These are phyloP conservation scores for Diaporthe humulicola DNA, from an alignment of 2,329 filamentous ascomycete species.

Conservation along the genomic window DNA sequence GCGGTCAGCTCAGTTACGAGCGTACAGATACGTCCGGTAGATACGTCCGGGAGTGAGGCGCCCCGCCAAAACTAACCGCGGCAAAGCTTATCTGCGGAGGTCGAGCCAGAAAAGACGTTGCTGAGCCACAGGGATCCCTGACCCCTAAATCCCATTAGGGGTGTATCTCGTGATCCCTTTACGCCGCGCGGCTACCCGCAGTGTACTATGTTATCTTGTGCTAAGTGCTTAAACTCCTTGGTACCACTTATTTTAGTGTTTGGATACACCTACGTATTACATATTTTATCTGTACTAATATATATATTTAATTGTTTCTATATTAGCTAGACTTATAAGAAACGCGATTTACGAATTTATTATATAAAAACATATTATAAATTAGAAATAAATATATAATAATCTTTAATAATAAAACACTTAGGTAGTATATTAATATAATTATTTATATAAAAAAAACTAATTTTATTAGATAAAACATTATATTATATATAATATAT, in stretches of 20 bases:
- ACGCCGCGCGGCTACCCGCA: background rate
- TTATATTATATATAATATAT: background rate
- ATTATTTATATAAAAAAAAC: background rate
- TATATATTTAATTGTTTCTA: no score
- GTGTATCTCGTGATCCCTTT: background rate
- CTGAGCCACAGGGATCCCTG: background rate
- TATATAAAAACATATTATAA: no score
- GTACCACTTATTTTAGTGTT: background rate
- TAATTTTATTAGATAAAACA: background rate
- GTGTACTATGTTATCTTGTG: background rate
- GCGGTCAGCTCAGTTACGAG: background rate
- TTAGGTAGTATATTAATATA: background rate
- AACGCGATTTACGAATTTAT: no score
- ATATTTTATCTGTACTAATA: background rate
- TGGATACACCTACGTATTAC: background rate
- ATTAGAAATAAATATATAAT: background rate
- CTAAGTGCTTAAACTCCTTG: background rate
- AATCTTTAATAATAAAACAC: background rate
- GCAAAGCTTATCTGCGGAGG: slow-evolving; percentile 3
- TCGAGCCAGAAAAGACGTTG: background rate
- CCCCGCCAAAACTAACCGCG: background rate
- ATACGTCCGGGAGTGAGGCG: background rate
- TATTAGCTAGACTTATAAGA: no score
- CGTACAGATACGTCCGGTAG: background rate
- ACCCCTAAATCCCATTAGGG: background rate